Percentiles rank a stretch among this genome's conserved stretches.
Conservation (phyloP, 306 rosid genomes). For the Castanopsis chinensis region DNA sequence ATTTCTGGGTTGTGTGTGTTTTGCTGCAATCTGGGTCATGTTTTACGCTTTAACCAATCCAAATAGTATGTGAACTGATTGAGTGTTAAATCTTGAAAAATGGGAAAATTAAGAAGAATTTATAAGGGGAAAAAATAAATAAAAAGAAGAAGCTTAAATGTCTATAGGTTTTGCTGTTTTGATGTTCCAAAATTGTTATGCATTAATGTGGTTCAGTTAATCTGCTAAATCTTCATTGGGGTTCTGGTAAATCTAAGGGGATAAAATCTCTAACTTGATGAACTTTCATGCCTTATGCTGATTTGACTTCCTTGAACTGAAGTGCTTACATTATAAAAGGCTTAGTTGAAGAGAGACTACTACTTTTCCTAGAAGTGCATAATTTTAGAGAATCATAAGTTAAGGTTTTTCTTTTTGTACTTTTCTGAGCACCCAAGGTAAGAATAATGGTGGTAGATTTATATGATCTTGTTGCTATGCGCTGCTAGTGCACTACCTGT, state of each 20-base stretch:
- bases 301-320: not conserved
- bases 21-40: not conserved
- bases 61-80: not conserved
- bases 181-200: not conserved
- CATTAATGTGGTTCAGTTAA: not conserved
- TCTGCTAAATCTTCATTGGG: not conserved
- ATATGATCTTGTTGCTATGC: not conserved
- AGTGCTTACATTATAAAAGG: not conserved
- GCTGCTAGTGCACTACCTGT: too few relatives aligned
- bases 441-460: not conserved
- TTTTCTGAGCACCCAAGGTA: too few relatives aligned
- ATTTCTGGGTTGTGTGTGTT: not conserved
- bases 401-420: not conserved
- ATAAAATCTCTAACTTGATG: not conserved
- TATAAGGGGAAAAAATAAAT: not conserved
- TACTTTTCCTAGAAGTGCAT: not conserved
- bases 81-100: not conserved
- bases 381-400: not conserved
- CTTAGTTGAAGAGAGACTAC: not conserved
- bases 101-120: not conserved
- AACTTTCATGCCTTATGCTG: not conserved
- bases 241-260: not conserved
- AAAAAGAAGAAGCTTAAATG: not conserved
- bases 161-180: not conserved
- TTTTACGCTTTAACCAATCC: not conserved